Evolutionary conservation across 2,329 filamentous ascomycete species (phyloP).

Genomic region (Aureobasidium sp.): DNA sequence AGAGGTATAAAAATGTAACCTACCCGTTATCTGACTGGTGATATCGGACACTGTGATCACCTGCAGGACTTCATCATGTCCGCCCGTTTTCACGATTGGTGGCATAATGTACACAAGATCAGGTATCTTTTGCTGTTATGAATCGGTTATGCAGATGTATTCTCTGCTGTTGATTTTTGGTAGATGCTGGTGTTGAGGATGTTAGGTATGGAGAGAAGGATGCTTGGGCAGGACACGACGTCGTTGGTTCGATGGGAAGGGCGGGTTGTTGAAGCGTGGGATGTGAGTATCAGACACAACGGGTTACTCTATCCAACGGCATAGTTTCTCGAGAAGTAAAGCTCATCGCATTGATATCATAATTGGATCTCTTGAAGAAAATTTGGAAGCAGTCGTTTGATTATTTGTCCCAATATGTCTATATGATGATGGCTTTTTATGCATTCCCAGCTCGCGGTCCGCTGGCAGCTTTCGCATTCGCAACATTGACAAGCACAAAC

Average conservation of each 20-base stretch:
- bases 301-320: not conserved
- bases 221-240: not conserved
- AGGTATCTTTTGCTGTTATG: not conserved
- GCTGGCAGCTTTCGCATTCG: too few species aligned
- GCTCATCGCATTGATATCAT: not conserved
- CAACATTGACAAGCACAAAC: not conserved
- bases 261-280: not conserved
- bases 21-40: constrained; percentile 18
- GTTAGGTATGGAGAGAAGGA: not conserved
- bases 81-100: not conserved
- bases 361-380: not conserved
- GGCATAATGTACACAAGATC: not conserved
- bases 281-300: not conserved
- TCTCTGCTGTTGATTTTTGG: not conserved
- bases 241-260: not conserved
- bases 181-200: not conserved
- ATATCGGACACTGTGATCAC: constrained; percentile 15
- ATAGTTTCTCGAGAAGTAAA: not conserved
- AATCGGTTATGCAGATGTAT: not conserved
- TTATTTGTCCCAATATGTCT: too few species aligned
- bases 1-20: not conserved
- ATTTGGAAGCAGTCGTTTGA: too few species aligned
- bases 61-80: not conserved
- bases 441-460: too few species aligned
- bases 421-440: too few species aligned